phyloP scores from a whole-genome alignment of 2,329 filamentous ascomycete genomes.

The Clathrospora elynae region DNA sequence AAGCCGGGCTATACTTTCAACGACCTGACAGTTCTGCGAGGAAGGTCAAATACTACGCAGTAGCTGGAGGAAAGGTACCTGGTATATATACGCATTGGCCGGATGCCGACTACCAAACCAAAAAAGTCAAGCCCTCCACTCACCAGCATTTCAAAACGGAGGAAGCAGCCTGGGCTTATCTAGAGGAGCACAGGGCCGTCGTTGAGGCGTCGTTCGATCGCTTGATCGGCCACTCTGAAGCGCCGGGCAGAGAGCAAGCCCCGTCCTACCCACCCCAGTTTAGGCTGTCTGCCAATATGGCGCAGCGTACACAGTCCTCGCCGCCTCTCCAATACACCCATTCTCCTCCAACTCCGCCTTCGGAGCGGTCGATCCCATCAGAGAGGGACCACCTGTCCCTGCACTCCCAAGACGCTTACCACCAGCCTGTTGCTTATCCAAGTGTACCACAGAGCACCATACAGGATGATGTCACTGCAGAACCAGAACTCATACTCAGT shows the following conservation, averaged over 20 bases:
- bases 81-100: slow-evolving; percentile 70
- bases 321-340: neutral
- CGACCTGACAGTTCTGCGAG: slow-evolving; percentile 49
- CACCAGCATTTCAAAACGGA: slow-evolving; percentile 54
- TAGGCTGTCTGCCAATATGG: neutral
- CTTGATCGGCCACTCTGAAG: no score
- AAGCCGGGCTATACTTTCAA: slow-evolving; percentile 76
- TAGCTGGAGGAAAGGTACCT: slow-evolving; percentile 61
- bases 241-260: neutral
- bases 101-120: slow-evolving; percentile 72
- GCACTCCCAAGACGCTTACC: neutral
- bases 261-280: neutral
- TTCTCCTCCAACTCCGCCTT: neutral
- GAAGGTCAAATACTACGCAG: slow-evolving; percentile 62
- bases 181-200: slow-evolving; percentile 50
- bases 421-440: neutral
- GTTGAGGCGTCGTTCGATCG: neutral
- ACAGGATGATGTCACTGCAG: slow-evolving; percentile 1
- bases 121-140: slow-evolving; percentile 63
- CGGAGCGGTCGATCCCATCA: neutral
- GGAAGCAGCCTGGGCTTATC: slow-evolving; percentile 78
- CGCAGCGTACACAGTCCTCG: neutral
- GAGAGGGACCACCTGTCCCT: neutral
- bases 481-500: slow-evolving; percentile 45
- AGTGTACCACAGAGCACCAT: neutral